Percentiles rank a stretch among this genome's conserved stretches.
Evolutionary conservation across 139 green algal species (phyloP).

Genomic region (Asterochloris sp.): DNA sequence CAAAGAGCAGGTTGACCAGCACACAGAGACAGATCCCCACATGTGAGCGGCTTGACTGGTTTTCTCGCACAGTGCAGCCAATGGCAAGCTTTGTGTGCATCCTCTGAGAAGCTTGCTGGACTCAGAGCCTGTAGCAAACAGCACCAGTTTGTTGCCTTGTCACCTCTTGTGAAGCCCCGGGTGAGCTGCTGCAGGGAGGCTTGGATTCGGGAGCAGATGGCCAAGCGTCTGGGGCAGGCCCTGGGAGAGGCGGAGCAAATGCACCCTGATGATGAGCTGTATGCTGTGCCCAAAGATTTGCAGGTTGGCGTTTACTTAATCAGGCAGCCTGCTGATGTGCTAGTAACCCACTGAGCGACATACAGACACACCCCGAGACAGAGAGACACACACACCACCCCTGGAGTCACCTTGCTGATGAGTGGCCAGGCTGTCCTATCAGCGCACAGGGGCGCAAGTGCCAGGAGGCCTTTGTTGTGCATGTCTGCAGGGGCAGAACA

Average conservation of each 20-base stretch:
- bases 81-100: too few relatives aligned
- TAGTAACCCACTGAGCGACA: neutral
- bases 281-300: conserved; percentile 51
- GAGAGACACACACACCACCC: too few relatives aligned
- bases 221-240: conserved; percentile 52
- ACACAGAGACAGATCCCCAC: conserved; percentile 42
- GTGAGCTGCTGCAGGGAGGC: conserved; percentile 41
- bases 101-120: too few relatives aligned
- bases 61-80: too few relatives aligned
- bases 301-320: conserved; percentile 28
- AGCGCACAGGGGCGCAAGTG: neutral
- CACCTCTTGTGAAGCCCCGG: neutral
- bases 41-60: conserved; percentile 37
- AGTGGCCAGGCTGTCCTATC: neutral
- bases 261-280: conserved; percentile 56
- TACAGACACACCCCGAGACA: conserved; percentile 22
- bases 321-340: too few relatives aligned
- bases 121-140: too few relatives aligned
- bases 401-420: neutral
- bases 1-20: conserved; percentile 38
- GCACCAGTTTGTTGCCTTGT: too few relatives aligned
- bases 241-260: conserved; percentile 4
- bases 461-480: neutral
- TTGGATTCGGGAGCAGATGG: conserved; percentile 67
- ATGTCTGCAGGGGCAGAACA: conserved; percentile 2